A percentile compares a stretch with the other conserved stretches of the same genome.
These are phyloP conservation scores for Cryptococcus sp. DNA, from an alignment of 1,284 basidiomycete genomes.

Conservation along the genomic window DNA sequence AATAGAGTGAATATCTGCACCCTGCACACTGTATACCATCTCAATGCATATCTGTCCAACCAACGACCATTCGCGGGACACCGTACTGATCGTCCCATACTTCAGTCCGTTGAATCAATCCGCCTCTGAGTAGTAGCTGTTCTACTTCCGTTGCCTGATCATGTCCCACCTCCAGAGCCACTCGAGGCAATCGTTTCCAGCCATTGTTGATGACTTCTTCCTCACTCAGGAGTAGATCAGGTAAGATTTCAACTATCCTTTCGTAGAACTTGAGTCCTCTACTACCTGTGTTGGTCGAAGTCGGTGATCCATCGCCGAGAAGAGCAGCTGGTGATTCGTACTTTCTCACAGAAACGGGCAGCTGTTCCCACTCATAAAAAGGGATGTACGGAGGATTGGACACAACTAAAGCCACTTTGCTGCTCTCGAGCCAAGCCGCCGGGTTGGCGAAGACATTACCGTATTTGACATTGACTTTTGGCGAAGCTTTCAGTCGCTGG, in stretches of 20 bases:
- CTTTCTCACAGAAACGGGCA: constrained; percentile 68
- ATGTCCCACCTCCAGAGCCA: constrained; percentile 79
- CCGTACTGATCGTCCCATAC: constrained; percentile 78
- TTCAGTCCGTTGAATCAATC: constrained; percentile 58
- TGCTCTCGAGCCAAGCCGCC: constrained; percentile 4
- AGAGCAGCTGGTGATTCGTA: constrained; percentile 81
- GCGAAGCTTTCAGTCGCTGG: constrained; percentile 11
- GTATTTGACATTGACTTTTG: constrained; percentile 17
- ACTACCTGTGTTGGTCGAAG: constrained; percentile 29
- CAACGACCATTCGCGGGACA: constrained; percentile 53
- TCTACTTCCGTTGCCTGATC: constrained; percentile 68
- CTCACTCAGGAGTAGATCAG: constrained; percentile 54
- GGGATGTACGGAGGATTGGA: constrained; percentile 94
- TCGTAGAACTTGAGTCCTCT: constrained; percentile 76
- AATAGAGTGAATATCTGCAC: too few relatives aligned
- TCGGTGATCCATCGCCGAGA: constrained; percentile 61
- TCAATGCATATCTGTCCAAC: constrained; percentile 24
- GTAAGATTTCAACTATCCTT: constrained; percentile 65
- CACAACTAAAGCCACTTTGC: constrained; percentile 72
- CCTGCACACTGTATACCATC: too few relatives aligned
- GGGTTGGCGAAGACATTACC: constrained; percentile 17
- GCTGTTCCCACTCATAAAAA: constrained; percentile 61
- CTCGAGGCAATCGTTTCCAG: constrained; percentile 31
- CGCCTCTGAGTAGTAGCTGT: constrained; percentile 58
- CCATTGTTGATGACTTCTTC: constrained; percentile 49